These are phyloP conservation scores for Malus asiatica DNA, from an alignment of 306 rosid species.

Conservation along the genomic window DNA sequence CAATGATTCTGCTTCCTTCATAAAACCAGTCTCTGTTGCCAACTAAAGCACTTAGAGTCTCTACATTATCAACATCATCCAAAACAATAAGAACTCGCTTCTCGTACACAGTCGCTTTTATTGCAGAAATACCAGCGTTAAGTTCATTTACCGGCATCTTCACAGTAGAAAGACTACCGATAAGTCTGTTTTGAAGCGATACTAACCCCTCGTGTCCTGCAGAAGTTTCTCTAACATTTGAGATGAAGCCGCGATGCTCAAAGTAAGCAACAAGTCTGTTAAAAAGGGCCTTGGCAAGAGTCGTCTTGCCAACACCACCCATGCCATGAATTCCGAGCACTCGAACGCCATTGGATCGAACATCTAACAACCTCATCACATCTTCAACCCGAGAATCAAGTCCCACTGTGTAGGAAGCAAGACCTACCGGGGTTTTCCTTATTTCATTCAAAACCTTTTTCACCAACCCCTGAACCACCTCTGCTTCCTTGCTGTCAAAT, in stretches of 20 bases:
- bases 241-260: slow-evolving; percentile 31
- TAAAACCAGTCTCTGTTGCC: slow-evolving; percentile 37
- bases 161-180: slow-evolving; percentile 9
- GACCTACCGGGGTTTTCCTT: background rate
- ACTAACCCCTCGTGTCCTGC: slow-evolving; percentile 19
- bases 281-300: slow-evolving; percentile 46
- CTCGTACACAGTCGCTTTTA: slow-evolving; percentile 5
- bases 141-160: background rate
- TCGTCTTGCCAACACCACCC: slow-evolving; percentile 60
- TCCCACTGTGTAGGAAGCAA: slow-evolving; percentile 39
- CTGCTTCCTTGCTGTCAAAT: slow-evolving; percentile 17
- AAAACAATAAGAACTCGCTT: slow-evolving; percentile 42
- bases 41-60: slow-evolving; percentile 27
- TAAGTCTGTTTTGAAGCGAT: slow-evolving; percentile 21
- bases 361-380: slow-evolving; percentile 12
- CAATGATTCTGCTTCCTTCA: slow-evolving; percentile 47
- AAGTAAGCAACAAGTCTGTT: slow-evolving; percentile 33
- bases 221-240: slow-evolving; percentile 38
- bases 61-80: slow-evolving; percentile 48
- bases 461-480: slow-evolving; percentile 21
- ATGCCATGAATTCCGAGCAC: slow-evolving; percentile 43
- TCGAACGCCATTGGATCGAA: slow-evolving; percentile 28
- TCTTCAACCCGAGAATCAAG: slow-evolving; percentile 34
- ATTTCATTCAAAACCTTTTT: background rate
- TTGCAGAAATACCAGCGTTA: slow-evolving; percentile 9